A percentile compares a stretch with the other conserved stretches of the same genome.
Conservation (phyloP, 345 rosid species). For the Cochlearia excelsa region DNA sequence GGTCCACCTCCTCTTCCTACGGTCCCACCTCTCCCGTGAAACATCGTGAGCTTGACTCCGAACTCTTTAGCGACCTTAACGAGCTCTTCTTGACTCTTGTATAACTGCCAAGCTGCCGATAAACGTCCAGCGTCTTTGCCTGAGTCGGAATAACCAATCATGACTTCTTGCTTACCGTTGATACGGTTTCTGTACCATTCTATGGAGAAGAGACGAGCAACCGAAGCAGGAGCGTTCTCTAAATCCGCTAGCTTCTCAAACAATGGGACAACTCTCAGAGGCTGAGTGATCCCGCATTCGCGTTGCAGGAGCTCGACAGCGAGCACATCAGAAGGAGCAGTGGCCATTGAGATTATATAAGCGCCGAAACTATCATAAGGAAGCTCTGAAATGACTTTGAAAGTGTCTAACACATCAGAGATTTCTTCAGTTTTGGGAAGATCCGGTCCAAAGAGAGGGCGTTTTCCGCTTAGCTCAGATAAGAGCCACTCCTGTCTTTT, state of each 20-base stretch:
- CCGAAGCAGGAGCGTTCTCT: slow-evolving; percentile 89
- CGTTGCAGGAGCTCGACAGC: slow-evolving; percentile 95
- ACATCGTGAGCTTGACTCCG: slow-evolving; percentile 90
- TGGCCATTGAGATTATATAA: slow-evolving; percentile 95
- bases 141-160: slow-evolving; percentile 97
- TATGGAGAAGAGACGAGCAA: slow-evolving; percentile 87
- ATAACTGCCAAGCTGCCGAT: slow-evolving; percentile 94
- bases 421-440: slow-evolving; percentile 92
- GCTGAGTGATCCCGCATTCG: slow-evolving; percentile 74
- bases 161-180: slow-evolving; percentile 93
- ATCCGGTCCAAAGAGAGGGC: slow-evolving; percentile 94
- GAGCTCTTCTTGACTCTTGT: slow-evolving; percentile 92
- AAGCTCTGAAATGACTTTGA: slow-evolving; percentile 80
- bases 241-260: slow-evolving; percentile 95
- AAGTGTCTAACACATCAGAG: slow-evolving; percentile 79
- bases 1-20: slow-evolving; percentile 99
- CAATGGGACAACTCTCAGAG: slow-evolving; percentile 90
- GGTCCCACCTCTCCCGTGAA: slow-evolving; percentile 97
- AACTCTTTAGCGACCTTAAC: slow-evolving; percentile 79
- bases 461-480: slow-evolving; percentile 82
- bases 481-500: slow-evolving; percentile 85
- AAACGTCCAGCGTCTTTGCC: slow-evolving; percentile 97
- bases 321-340: slow-evolving; percentile 89
- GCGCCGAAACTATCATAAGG: slow-evolving; percentile 87
- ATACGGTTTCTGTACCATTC: slow-evolving; percentile 88